Evolutionary conservation across 2,329 filamentous ascomycete genomes (phyloP).

Genomic region (Trichoderma sp.): DNA sequence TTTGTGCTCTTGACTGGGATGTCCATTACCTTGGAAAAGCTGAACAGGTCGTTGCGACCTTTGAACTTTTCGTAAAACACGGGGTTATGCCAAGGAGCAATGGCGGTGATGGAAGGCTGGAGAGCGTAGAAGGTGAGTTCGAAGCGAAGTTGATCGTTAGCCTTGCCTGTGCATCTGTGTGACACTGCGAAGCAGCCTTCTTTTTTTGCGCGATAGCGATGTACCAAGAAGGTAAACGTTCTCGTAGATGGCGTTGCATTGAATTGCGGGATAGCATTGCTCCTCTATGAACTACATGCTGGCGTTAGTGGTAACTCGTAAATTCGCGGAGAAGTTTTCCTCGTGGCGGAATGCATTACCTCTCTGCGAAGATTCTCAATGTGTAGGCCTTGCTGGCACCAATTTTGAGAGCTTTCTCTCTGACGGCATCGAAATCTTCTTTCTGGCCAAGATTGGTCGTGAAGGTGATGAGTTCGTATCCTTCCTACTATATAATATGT

Average conservation of each 20-base stretch:
- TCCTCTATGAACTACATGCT: background rate
- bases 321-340: background rate
- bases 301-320: background rate
- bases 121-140: conserved; percentile 37
- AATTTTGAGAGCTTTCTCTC: background rate
- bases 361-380: conserved; percentile 5
- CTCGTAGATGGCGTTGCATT: conserved; percentile 56
- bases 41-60: conserved; percentile 68
- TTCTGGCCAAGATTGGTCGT: conserved; percentile 1
- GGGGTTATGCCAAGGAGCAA: conserved; percentile 69
- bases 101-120: conserved; percentile 63
- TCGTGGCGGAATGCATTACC: background rate
- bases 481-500: background rate
- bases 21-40: conserved; percentile 63
- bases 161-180: background rate
- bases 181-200: conserved; percentile 38
- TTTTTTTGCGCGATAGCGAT: conserved; percentile 52
- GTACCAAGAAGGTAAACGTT: conserved; percentile 50
- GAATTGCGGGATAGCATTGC: background rate
- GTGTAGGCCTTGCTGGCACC: conserved; percentile 1
- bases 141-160: conserved; percentile 24
- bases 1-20: conserved; percentile 73
- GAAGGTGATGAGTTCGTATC: conserved; percentile 2
- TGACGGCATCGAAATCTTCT: background rate
- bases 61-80: conserved; percentile 66